Evolutionary conservation across 2,329 filamentous ascomycete species (phyloP), one percentile per base, ranked within the genome.

Genomic region (Alternaria solani): DNA sequence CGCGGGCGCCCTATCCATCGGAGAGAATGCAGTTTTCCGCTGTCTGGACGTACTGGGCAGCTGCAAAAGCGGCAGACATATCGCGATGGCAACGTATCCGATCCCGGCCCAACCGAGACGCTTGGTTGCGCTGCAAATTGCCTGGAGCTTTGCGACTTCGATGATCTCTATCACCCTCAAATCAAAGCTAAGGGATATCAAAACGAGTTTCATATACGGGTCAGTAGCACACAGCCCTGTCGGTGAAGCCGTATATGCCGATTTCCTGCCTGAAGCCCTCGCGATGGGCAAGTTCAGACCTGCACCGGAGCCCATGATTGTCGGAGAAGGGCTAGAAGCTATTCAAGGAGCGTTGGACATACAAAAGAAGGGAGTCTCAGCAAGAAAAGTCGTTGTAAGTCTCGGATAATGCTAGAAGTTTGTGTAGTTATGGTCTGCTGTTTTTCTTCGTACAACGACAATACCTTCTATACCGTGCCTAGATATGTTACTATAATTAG

Each of bases 1-100:
- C 41, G 69, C 63, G 3, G 80, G 80, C 6, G 67, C 76, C 32
- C 72, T 80, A 52, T 78, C 80, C 44, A 65, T 70, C 26, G 74
- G 67, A 18, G 48, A 63, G 8, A 48, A 42, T 26, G 43, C 43
- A 46, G 25, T 46, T 18, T 46, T 46, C 43, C 43, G 18, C 28
- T 46, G 43, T 28, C 43, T 46, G 28, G 43, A 46, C n/a, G 43
- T 28, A 26, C 1, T 46, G 43, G 25, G 43, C 6, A 46, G 3
- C 26, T 46, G 43, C 28, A 30, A 46, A 46, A 26, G 43, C 43
- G 18, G 28, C 25, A 46, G 30, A 28, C 43, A 28, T 20, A 46
- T 46, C 28, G 43, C 43, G 3, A 46, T 30, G 26, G 43, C 43
- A 26, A 46, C 43, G 1, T 46, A 46, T 46, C 43, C 43, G 18